Base-by-base conservation (phyloP, 2,329 filamentous ascomycete genomes). In the Akanthomyces uredinophilus region DNA sequence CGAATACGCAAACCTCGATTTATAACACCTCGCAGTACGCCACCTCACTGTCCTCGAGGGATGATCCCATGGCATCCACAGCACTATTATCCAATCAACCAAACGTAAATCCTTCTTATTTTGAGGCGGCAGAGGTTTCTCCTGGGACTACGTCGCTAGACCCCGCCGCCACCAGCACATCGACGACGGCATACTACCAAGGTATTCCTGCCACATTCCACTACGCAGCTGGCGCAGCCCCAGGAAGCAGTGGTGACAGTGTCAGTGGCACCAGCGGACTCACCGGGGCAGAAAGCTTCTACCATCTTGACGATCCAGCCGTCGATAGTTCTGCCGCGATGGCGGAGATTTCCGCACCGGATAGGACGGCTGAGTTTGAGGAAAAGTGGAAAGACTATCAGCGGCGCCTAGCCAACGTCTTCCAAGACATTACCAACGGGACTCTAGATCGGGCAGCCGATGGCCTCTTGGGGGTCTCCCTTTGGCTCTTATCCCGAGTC, bases 381-480 rank as follows among this genome's bases (percentile, higher is more conserved):
- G 87, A 89, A 69, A 87, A 87, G 57, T 95, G 90, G 78, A 81
- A 83, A 47, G 79, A 81, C 57, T 89, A 88, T 67, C 85, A 87
- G 67, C 78, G 79, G 44, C 83, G 84, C n/a, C 71, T 89, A 44
- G 83, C 82, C 61, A 79, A 78, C 60, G 88, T 91, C 13, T 95
- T 94, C 70, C 86, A 89, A 65, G 84, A 88, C 66, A 87, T 91
- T 60, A 83, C 83, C 75, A 78, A 71, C 60, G 81, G 81, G 2
- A 73, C 75, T 22, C 71, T 86, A 46, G 77, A 80, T 61, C 73
- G 74, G 14, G 83, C 83, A 14, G 79, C 81, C 59, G 81, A 83
- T 64, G 80, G 80, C 27, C 75, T 86, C 2, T 65, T 84, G 50
- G 75, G 74, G 56, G 76, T 86, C 22, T 84, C 83, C 20, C 78